Base-by-base conservation (phyloP, 441 rosid genomes). In the Adansonia grandidieri region DNA sequence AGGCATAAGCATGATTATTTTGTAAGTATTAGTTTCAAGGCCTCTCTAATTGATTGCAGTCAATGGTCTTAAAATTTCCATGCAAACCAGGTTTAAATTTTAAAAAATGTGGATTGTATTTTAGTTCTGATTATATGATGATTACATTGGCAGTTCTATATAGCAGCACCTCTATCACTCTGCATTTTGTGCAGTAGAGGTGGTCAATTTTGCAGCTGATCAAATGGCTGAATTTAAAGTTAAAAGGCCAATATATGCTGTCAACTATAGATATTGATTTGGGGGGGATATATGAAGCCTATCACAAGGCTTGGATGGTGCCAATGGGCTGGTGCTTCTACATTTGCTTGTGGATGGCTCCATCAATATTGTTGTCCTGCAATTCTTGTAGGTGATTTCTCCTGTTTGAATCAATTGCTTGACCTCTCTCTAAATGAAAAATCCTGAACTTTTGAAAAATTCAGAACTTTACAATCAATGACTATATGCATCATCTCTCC, bases 321-420 rank as follows among this genome's bases (percentile, higher is more conserved):
- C 53, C 82, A 80, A 22, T 82, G 85, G 85, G 63, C 75, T 73
- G 84, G 85, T 67, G 82, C 84, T 66, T 71, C 77, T 76, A 68
- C 82, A 40, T 80, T 78, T 78, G 65, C 77, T 66, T 80, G 85
- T 80, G 87, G 87, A 14, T 84, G 83, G 85, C 56, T 84, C 79
- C 83, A 78, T 78, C 85, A 84, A 62, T 78, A n/a, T 14, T 78
- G 65, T 67, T 78, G 85, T 72, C 87, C 82, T 80, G 65, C 69
- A 60, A 82, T 84, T 75, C 87, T 84, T 65, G 87, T 80, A 84
- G 2, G 85, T 80, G 20, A 28, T 44, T 72, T 63, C 3, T 32
- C 10, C 61, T 69, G 13, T 60, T 13, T 77, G 7, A 48, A 42
- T 45, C 67, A 44, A 9, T 45, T 57, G 50, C 17, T 63, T 48